These are phyloP conservation scores for Beta corolliflora DNA, from an alignment of 179 eudicot genomes.

Conservation along the genomic window DNA sequence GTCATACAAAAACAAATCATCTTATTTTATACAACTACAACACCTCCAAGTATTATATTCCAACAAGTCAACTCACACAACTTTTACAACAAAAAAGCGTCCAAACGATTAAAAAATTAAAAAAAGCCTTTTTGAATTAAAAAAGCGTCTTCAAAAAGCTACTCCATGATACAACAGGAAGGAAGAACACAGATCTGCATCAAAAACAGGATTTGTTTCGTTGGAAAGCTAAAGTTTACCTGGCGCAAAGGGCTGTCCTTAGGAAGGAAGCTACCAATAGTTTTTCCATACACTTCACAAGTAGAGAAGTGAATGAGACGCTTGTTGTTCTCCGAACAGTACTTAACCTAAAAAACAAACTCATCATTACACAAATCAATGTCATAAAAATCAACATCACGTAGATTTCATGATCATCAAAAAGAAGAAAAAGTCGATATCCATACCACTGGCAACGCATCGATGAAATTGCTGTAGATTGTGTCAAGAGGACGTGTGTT, in stretches of 20 bases:
- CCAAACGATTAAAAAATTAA: no score
- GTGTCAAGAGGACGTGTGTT: conserved; percentile 97
- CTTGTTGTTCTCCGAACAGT: conserved; percentile 94
- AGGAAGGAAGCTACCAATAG: conserved; percentile 86
- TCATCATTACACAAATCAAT: conserved; percentile 21
- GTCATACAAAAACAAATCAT: conserved; percentile 1
- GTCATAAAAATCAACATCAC: conserved; percentile 17
- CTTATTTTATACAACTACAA: neutral
- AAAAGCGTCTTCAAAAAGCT: conserved; percentile 17
- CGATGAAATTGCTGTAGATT: conserved; percentile 97
- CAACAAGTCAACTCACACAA: conserved; percentile 20
- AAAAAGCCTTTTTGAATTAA: no score
- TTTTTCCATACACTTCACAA: conserved; percentile 98
- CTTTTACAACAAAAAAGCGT: neutral
- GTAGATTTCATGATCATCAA: neutral
- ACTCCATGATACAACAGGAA: neutral
- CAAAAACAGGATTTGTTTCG: neutral
- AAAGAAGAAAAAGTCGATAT: neutral
- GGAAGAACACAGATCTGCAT: conserved; percentile 29
- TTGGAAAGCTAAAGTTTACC: conserved; percentile 42
- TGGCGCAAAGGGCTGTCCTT: conserved; percentile 90
- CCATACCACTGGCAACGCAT: conserved; percentile 96
- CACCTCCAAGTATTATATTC: conserved; percentile 18
- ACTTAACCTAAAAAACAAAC: conserved; percentile 67
- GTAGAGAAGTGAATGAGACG: conserved; percentile 98